Conservation (phyloP, 768 basidiomycete species). For the Termitomyces sp. region DNA sequence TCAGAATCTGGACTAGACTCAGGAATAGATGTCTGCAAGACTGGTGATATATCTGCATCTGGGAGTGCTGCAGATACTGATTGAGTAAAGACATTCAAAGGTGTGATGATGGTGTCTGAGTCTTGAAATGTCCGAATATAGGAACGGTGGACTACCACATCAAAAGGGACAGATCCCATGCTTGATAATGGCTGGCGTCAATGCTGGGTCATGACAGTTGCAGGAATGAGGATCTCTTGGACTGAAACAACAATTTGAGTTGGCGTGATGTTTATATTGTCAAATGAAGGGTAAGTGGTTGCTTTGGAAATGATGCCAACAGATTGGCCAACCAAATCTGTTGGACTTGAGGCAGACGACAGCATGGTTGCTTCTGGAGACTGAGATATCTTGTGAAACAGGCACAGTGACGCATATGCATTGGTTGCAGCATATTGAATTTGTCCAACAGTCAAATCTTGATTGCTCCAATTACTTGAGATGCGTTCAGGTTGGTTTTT, state of each 20-base stretch:
- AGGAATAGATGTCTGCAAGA: background rate
- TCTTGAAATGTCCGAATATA: background rate
- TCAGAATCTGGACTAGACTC: background rate
- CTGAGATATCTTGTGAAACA: background rate
- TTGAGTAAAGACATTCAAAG: background rate
- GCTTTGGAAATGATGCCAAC: background rate
- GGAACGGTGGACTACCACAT: background rate
- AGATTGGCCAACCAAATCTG: background rate
- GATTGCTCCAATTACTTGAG: background rate
- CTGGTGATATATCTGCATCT: background rate
- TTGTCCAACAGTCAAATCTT: background rate
- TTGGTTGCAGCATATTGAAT: background rate
- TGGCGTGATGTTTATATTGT: background rate
- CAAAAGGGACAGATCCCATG: background rate
- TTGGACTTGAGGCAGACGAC: background rate
- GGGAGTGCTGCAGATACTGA: background rate
- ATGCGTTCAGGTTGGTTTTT: background rate
- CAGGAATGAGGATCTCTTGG: background rate
- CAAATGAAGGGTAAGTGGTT: background rate
- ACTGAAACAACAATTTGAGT: background rate
- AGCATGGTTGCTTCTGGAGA: background rate
- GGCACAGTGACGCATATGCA: background rate
- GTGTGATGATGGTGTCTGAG: background rate
- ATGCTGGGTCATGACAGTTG: background rate
- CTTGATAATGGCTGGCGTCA: background rate